A percentile compares a stretch with the other conserved stretches of the same genome.
phyloP scores from a whole-genome alignment of 2,329 filamentous ascomycete species.

The Monosporascus sp. region DNA sequence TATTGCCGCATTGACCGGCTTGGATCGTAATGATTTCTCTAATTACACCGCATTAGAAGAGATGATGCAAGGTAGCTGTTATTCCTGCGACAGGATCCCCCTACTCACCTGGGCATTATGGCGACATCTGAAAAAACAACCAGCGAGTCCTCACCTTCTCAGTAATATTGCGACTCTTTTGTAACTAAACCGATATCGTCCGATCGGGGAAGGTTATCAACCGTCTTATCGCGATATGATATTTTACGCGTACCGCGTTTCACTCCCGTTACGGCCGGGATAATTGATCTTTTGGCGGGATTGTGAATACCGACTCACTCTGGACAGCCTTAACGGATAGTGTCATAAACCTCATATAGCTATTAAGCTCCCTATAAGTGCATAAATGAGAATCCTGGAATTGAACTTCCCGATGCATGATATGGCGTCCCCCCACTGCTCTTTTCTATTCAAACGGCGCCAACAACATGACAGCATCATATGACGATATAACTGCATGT shows the following conservation, averaged over 20 bases:
- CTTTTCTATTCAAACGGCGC: no score
- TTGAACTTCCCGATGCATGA: no score
- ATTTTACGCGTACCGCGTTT: constrained; percentile 6
- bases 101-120: constrained; percentile 13
- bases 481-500: no score
- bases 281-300: not conserved
- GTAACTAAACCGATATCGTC: not conserved
- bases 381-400: no score
- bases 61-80: not conserved
- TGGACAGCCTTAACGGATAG: not conserved
- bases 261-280: not conserved
- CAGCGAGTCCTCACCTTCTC: not conserved
- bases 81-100: not conserved
- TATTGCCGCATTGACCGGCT: constrained; percentile 98
- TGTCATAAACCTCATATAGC: not conserved
- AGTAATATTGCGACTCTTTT: not conserved
- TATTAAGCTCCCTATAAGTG: not conserved
- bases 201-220: not conserved
- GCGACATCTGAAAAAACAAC: constrained; percentile 5
- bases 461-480: no score
- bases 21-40: constrained; percentile 99
- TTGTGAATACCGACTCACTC: no score
- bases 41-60: constrained; percentile 10
- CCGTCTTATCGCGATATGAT: constrained; percentile 1
- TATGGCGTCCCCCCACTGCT: no score